A percentile compares a stretch with the other conserved stretches of the same genome.
Conservation (phyloP, 1,284 basidiomycete species). For the Chalciporus sp. region DNA sequence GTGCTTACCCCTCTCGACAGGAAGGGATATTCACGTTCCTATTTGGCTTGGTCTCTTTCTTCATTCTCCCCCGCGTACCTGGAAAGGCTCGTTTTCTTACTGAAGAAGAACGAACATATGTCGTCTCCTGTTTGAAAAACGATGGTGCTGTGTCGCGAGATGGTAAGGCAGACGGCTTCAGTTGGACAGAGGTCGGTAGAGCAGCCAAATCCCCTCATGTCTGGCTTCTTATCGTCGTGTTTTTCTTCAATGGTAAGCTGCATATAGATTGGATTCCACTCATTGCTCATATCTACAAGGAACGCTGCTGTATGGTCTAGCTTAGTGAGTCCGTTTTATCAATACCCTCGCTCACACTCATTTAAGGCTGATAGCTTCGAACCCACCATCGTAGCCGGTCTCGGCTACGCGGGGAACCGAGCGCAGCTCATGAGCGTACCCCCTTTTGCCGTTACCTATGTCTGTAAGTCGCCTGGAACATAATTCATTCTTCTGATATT, state of each 20-base stretch:
- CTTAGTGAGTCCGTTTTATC: constrained; percentile 22
- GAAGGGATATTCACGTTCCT: constrained; percentile 57
- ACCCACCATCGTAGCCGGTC: constrained; percentile 51
- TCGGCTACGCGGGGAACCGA: constrained; percentile 46
- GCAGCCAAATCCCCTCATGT: background rate
- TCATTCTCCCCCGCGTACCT: constrained; percentile 54
- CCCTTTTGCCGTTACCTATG: constrained; percentile 47
- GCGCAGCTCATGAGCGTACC: constrained; percentile 55
- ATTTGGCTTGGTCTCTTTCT: constrained; percentile 50
- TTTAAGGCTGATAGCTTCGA: constrained; percentile 44
- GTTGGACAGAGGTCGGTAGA: background rate
- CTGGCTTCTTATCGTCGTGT: constrained; percentile 23
- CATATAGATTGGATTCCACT: background rate
- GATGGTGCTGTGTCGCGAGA: constrained; percentile 39
- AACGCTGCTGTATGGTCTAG: constrained; percentile 42
- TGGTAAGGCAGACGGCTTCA: constrained; percentile 35
- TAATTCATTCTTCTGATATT: background rate
- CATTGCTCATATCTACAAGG: constrained; percentile 34
- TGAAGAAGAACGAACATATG: constrained; percentile 42
- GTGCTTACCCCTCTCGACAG: constrained; percentile 22
- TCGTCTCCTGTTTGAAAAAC: constrained; percentile 31
- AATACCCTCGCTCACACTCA: background rate
- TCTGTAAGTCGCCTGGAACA: constrained; percentile 32
- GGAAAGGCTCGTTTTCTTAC: constrained; percentile 44
- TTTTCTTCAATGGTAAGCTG: constrained; percentile 33